A percentile compares a stretch with the other conserved stretches of the same genome.
Evolutionary conservation across 2,329 filamentous ascomycete species (phyloP).

Genomic region (Thielaviopsis punctulata): DNA sequence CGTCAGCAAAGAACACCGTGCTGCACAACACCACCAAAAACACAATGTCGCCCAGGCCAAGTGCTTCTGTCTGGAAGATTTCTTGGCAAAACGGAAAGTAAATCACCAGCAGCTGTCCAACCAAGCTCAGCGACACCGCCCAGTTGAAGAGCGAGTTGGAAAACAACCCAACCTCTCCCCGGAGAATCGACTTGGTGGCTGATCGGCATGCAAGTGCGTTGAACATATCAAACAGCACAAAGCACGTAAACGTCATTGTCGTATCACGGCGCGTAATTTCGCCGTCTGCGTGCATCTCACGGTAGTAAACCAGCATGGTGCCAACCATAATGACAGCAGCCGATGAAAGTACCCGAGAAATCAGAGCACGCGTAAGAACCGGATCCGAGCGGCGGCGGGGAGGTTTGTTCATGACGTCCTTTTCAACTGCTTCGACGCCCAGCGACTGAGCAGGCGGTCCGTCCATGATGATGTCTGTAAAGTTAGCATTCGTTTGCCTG

Average conservation of each 20-base stretch:
- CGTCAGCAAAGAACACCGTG: slow-evolving; percentile 88
- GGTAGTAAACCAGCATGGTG: slow-evolving; percentile 78
- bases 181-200: slow-evolving; percentile 73
- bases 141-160: slow-evolving; percentile 93
- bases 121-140: slow-evolving; percentile 68
- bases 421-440: slow-evolving; percentile 87
- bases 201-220: slow-evolving; percentile 88
- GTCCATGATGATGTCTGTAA: slow-evolving; percentile 93
- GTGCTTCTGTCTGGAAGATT: slow-evolving; percentile 86
- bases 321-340: slow-evolving; percentile 82
- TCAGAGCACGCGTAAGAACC: slow-evolving; percentile 70
- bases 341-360: slow-evolving; percentile 73
- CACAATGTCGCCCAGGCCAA: slow-evolving; percentile 57
- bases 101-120: slow-evolving; percentile 79
- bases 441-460: slow-evolving; percentile 93
- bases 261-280: slow-evolving; percentile 83
- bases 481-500: slow-evolving; percentile 11
- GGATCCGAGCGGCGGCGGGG: slow-evolving; percentile 71
- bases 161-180: slow-evolving; percentile 68
- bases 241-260: slow-evolving; percentile 98
- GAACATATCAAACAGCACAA: slow-evolving; percentile 99
- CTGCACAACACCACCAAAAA: slow-evolving; percentile 62
- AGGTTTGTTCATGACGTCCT: slow-evolving; percentile 80
- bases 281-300: slow-evolving; percentile 74
- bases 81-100: slow-evolving; percentile 89